Evolutionary conservation across 176 grass and related monocot species (phyloP).

Genomic region (Oryza meridionalis): DNA sequence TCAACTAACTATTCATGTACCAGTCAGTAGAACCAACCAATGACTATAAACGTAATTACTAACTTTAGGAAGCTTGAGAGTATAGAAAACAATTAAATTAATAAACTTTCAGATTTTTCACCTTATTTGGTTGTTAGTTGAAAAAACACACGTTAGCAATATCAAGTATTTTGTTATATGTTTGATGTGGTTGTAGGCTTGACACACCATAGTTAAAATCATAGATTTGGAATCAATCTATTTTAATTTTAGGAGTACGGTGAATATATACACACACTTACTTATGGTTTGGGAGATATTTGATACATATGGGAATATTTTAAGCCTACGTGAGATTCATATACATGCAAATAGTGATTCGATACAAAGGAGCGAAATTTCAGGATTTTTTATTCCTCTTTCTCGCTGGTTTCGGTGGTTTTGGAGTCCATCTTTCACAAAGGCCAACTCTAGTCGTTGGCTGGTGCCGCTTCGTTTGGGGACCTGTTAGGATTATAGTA

Average conservation of each 20-base stretch:
- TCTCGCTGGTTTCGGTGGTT: no score
- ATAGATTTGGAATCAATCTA: background rate
- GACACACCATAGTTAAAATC: background rate
- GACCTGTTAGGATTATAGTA: no score
- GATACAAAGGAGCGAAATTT: no score
- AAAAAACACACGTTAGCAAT: background rate
- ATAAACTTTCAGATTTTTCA: background rate
- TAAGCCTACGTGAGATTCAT: background rate
- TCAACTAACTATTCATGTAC: no score
- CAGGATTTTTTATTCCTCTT: no score
- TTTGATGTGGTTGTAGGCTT: background rate
- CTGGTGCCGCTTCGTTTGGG: no score
- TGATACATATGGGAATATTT: background rate
- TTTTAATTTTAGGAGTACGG: no score
- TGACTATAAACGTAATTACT: background rate
- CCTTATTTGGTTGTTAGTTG: background rate
- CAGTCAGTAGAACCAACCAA: background rate
- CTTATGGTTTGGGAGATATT: background rate
- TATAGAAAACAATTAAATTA: background rate
- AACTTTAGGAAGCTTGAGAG: background rate
- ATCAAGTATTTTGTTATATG: background rate
- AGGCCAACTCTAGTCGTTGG: no score
- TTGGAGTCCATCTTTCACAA: no score
- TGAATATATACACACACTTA: background rate
- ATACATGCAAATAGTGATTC: background rate